These are phyloP conservation scores for Gyrodon lividus DNA, from an alignment of 768 basidiomycete species.

Conservation along the genomic window DNA sequence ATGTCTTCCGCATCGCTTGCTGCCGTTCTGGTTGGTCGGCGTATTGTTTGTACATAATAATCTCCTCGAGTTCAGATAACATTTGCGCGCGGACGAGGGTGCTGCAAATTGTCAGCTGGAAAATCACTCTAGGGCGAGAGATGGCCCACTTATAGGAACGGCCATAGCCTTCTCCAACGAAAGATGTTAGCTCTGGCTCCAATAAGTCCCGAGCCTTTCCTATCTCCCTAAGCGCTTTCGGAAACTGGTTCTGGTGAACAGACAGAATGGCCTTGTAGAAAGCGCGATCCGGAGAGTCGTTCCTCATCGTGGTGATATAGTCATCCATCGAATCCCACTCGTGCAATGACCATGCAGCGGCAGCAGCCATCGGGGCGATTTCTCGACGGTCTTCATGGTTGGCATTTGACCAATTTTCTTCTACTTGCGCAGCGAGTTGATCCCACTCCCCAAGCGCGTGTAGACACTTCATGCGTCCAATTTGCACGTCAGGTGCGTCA, in stretches of 20 bases:
- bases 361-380: conserved; percentile 96
- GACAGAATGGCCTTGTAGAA: conserved; percentile 96
- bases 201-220: conserved; percentile 89
- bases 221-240: conserved; percentile 86
- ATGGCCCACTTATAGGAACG: conserved; percentile 87
- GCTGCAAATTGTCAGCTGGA: conserved; percentile 40
- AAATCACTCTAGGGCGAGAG: neutral
- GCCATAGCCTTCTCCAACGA: conserved; percentile 96
- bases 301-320: conserved; percentile 91
- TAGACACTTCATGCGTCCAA: conserved; percentile 92
- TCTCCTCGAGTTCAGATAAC: conserved; percentile 97
- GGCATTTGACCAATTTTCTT: conserved; percentile 83
- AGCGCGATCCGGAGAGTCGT: conserved; percentile 88
- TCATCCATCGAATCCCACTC: conserved; percentile 99
- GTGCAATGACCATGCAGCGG: conserved; percentile 93
- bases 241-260: conserved; percentile 95
- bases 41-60: conserved; percentile 92
- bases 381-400: conserved; percentile 80
- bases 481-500: conserved; percentile 68
- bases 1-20: conserved; percentile 85
- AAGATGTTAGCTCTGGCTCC: conserved; percentile 85
- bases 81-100: conserved; percentile 97
- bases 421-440: conserved; percentile 78
- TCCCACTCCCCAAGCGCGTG: conserved; percentile 99
- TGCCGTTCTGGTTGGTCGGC: conserved; percentile 95